phyloP scores from a whole-genome alignment of 2,329 filamentous ascomycete genomes.

The Ramularia collo-cygni region DNA sequence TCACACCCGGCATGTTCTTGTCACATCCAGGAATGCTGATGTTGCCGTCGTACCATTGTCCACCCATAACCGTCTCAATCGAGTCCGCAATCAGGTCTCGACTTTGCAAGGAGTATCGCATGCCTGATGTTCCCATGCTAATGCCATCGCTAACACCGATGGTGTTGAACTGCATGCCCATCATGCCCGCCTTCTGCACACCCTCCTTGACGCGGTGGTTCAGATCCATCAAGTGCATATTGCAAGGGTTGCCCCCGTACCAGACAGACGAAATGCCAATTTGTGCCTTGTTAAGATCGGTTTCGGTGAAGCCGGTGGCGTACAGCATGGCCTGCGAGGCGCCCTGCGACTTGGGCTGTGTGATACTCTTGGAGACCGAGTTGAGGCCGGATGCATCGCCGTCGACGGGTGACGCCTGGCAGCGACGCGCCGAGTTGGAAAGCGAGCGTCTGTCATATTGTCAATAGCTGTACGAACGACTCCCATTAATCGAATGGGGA shows the following conservation, averaged over 20 bases:
- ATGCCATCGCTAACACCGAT: slow-evolving; percentile 96
- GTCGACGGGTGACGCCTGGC: slow-evolving; percentile 18
- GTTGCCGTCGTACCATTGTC: slow-evolving; percentile 98
- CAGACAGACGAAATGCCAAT: slow-evolving; percentile 97
- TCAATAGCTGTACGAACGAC: neutral
- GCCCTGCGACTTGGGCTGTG: slow-evolving; percentile 95
- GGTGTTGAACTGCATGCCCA: slow-evolving; percentile 98
- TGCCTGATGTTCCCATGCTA: slow-evolving; percentile 95
- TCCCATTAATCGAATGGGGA: neutral
- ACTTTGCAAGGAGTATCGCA: slow-evolving; percentile 78
- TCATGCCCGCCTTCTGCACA: slow-evolving; percentile 65
- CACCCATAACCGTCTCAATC: slow-evolving; percentile 98
- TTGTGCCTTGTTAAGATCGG: slow-evolving; percentile 92
- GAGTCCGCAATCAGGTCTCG: slow-evolving; percentile 96
- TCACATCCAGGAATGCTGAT: slow-evolving; percentile 96
- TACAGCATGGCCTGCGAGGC: slow-evolving; percentile 99
- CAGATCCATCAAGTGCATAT: slow-evolving; percentile 95
- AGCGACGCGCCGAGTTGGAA: slow-evolving; percentile 15
- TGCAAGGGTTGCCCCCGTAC: slow-evolving; percentile 97
- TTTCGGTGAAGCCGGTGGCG: slow-evolving; percentile 79
- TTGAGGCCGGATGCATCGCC: slow-evolving; percentile 53
- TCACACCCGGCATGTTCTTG: slow-evolving; percentile 91
- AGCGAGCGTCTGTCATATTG: slow-evolving; percentile 17
- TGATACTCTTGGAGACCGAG: slow-evolving; percentile 76
- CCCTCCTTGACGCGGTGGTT: slow-evolving; percentile 70